These are phyloP conservation scores for Talaromyces adpressus DNA, from an alignment of 495 filamentous ascomycete species.

Conservation along the genomic window DNA sequence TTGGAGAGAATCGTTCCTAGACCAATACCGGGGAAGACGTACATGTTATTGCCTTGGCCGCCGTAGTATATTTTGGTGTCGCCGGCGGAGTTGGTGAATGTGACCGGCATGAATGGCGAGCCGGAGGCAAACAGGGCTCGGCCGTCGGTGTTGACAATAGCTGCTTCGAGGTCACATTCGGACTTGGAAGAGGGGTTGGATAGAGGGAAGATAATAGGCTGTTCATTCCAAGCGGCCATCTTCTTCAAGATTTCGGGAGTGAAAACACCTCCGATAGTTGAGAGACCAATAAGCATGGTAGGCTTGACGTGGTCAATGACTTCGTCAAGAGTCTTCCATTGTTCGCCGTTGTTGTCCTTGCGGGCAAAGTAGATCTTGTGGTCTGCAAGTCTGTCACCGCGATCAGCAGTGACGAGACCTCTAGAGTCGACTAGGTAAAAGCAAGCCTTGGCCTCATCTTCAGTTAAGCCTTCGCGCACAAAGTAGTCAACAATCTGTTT, in stretches of 20 bases:
- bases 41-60: slow-evolving; percentile 91
- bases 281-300: slow-evolving; percentile 89
- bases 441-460: slow-evolving; percentile 79
- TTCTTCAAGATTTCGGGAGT: slow-evolving; percentile 77
- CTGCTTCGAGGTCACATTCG: slow-evolving; percentile 93
- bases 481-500: slow-evolving; percentile 97
- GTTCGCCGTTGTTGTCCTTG: slow-evolving; percentile 81
- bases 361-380: slow-evolving; percentile 98
- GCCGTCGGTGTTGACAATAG: slow-evolving; percentile 81
- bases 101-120: slow-evolving; percentile 77
- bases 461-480: slow-evolving; percentile 85
- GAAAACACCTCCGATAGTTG: slow-evolving; percentile 91
- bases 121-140: slow-evolving; percentile 90
- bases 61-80: slow-evolving; percentile 68
- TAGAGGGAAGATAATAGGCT: slow-evolving; percentile 87
- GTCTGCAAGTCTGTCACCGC: slow-evolving; percentile 87
- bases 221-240: slow-evolving; percentile 73
- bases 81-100: slow-evolving; percentile 50
- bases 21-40: slow-evolving; percentile 96
- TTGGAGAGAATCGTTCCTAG: slow-evolving; percentile 91
- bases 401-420: slow-evolving; percentile 89
- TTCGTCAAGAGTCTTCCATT: slow-evolving; percentile 83
- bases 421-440: slow-evolving; percentile 98
- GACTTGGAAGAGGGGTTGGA: slow-evolving; percentile 93
- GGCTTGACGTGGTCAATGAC: slow-evolving; percentile 92